Base-by-base conservation (phyloP, 2,329 filamentous ascomycete species). In the Arthrobotrys megalospora region DNA sequence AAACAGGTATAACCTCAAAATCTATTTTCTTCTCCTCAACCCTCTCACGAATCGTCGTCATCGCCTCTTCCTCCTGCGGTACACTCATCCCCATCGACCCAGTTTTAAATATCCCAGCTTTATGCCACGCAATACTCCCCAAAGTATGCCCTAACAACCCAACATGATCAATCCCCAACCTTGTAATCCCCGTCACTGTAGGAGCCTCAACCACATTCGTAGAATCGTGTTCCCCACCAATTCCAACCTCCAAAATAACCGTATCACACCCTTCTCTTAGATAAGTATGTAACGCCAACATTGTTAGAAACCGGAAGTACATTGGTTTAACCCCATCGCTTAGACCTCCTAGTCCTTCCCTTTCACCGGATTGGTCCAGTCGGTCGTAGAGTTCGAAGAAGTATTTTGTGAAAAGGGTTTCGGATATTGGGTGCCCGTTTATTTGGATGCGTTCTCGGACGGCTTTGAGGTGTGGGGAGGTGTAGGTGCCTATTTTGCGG, bases 191-290 rank as follows among this genome's bases (percentile, higher is more conserved):
- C 0, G 90, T 89, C 0, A 90, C 91, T 6, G 89, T 90, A 0
- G 94, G 91, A 11, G 89, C 87, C 10, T 88, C 86, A 5, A 99
- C 85, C 21, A 98, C 89, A 82, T 98, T 98, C 8, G 96, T 99
- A 32, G 92, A 92, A 83, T 98, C 95, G 82, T 94, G 94, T 85
- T 97, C 93, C 60, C 94, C 96, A 14, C 96, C 96, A 80, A 98
- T 96, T 0, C 96, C 96, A 82, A 93, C 97, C 85, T 99, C 96
- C 38, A 98, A 88, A 8, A 98, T 90, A 0, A 93, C 94, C 16
- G 90, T 90, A 80, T 91, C 87, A 0, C 97, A 90, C 0, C 91
- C 91, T 83, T 96, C 91, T 58, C 87, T 84, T 28, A 96, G 82
- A 81, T 97, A 99, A 1, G 91, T 88, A 82, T 97, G 94, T 82